These are phyloP conservation scores for Colletotrichum paranaense DNA, from an alignment of 2,329 filamentous ascomycete genomes.

Conservation along the genomic window DNA sequence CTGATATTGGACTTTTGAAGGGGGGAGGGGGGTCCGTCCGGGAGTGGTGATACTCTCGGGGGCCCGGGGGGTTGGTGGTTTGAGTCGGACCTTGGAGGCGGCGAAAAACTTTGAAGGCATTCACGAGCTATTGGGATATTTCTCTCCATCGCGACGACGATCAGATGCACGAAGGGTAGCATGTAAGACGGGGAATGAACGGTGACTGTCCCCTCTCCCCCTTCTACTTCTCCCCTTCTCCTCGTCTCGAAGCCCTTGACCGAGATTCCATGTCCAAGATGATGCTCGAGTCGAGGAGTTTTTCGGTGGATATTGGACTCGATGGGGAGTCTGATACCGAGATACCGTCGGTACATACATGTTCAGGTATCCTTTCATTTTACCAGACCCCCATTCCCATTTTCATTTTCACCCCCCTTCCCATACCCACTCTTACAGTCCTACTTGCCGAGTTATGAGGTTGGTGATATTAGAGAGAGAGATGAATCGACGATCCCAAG, in stretches of 20 bases:
- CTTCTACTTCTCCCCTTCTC: no score
- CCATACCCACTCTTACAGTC: background rate
- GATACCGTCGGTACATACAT: slow-evolving; percentile 19
- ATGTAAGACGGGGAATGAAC: slow-evolving; percentile 10
- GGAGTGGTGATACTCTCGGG: background rate
- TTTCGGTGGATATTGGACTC: slow-evolving; percentile 1
- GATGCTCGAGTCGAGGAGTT: background rate
- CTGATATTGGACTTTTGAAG: background rate
- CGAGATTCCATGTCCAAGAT: no score
- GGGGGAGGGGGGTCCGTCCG: background rate
- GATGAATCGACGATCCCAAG: background rate
- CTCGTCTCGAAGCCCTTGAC: background rate
- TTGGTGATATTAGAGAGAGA: background rate
- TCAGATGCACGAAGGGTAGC: slow-evolving; percentile 16
- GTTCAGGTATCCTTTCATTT: slow-evolving; percentile 1
- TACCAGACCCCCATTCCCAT: background rate
- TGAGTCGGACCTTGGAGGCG: background rate
- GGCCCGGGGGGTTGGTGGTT: background rate
- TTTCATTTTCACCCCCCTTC: background rate
- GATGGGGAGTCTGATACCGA: slow-evolving; percentile 15
- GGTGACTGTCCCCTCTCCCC: no score
- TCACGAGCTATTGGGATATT: background rate
- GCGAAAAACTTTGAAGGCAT: background rate
- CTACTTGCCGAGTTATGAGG: background rate
- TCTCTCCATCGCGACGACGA: slow-evolving; percentile 2